Evolutionary conservation across 1,139 yeast species (phyloP), one percentile per base, ranked within the genome.

Genomic region (Pichia sp.): DNA sequence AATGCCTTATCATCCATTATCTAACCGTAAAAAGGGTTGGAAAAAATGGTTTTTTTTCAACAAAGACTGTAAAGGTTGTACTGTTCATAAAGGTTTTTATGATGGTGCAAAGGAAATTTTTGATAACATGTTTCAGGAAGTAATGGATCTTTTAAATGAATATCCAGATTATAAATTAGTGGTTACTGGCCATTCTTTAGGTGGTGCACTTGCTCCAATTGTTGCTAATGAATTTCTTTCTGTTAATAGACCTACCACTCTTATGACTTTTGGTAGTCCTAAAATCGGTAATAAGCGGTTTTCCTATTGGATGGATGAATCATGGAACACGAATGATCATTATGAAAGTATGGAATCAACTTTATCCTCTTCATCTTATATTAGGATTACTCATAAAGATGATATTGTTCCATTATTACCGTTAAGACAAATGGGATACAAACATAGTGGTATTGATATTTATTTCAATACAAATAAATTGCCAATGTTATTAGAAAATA

Each of bases 131-230:
- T 64, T 72, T 45, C 63, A 71, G 31, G 61, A 56, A 10, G 60
- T 57, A 14, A 64, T 69, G 41, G 54, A 66, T 20, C 63, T 64
- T 15, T 63, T 69, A 13, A 57, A 45, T 36, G 53, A 57, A 18
- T 59, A 70, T 50, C 74, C 78, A 0, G 68, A 68, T 21, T 80
- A 77, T 54, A 58, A 66, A 31, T 49, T 80, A 14, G 67, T 73
- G 4, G 66, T 80, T 3, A 63, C 76, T 2, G 91, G 91, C 0
- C 91, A 82, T 60, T 82, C 91, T 0, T 58, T 82, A 23, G 93
- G 91, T 1, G 91, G 80, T 3, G 86, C 87, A 0, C 60, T 80
- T 42, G 80, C 87, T 0, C 59, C 69, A 13, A 60, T 83, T 29
- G 69, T 76, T 10, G 88, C 82, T 0, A 65, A 78, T 21, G 88